phyloP scores from a whole-genome alignment of 768 basidiomycete genomes.

The Xerocomus spinulosus region DNA sequence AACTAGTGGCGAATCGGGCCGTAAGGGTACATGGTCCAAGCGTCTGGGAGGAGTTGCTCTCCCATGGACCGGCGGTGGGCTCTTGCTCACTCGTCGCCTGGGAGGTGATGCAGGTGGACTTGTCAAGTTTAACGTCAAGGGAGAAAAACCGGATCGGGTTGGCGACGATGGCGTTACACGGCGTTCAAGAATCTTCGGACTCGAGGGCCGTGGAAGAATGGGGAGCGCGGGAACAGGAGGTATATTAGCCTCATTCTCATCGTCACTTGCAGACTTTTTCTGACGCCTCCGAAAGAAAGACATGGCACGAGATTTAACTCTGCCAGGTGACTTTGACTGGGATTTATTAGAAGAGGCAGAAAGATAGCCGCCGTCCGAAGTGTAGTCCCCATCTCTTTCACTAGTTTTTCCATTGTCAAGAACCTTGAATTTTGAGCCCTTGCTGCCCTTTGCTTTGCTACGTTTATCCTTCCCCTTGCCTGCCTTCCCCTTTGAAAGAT shows the following conservation, averaged over 20 bases:
- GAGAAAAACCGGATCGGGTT: slow-evolving; percentile 26
- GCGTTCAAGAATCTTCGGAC: slow-evolving; percentile 26
- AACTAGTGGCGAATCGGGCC: slow-evolving; percentile 9
- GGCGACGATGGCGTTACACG: slow-evolving; percentile 23
- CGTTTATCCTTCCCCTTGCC: slow-evolving; percentile 19
- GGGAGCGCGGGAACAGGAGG: slow-evolving; percentile 33
- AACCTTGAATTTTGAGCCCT: slow-evolving; percentile 14
- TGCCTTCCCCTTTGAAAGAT: slow-evolving; percentile 24
- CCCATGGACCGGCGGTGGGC: slow-evolving; percentile 22
- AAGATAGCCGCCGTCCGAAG: slow-evolving; percentile 31
- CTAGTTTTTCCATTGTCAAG: slow-evolving; percentile 13
- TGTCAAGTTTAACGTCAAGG: slow-evolving; percentile 23
- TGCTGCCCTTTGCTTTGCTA: slow-evolving; percentile 16
- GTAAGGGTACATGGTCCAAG: slow-evolving; percentile 5
- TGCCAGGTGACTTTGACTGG: slow-evolving; percentile 25
- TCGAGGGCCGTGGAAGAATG: slow-evolving; percentile 24
- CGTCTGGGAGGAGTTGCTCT: slow-evolving; percentile 9
- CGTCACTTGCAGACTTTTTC: slow-evolving; percentile 28
- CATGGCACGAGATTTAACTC: slow-evolving; percentile 30
- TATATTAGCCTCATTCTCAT: slow-evolving; percentile 27
- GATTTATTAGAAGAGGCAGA: slow-evolving; percentile 34
- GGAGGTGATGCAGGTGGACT: slow-evolving; percentile 17
- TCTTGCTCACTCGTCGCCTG: slow-evolving; percentile 22
- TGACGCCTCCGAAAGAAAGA: slow-evolving; percentile 31
- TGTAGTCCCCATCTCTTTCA: slow-evolving; percentile 21